A percentile compares a stretch with the other conserved stretches of the same genome.
These are phyloP conservation scores for Oryza rufipogon DNA, from an alignment of 176 grass and related monocot species.

Conservation along the genomic window DNA sequence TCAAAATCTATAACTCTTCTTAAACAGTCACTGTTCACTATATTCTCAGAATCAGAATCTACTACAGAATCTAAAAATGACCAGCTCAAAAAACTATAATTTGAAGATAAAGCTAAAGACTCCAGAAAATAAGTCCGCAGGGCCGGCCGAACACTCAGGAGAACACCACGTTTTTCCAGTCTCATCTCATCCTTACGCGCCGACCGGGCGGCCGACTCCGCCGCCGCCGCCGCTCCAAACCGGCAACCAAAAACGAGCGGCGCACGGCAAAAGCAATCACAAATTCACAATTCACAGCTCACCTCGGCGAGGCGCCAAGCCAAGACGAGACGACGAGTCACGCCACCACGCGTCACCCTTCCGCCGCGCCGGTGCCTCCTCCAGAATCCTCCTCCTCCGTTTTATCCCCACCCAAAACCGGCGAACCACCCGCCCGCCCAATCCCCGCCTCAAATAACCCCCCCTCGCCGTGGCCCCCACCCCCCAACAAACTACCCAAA, in stretches of 20 bases:
- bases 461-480: conserved; percentile 42
- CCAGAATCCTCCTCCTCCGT: neutral
- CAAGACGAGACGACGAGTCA: conserved; percentile 13
- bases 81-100: no score
- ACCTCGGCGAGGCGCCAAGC: neutral
- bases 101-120: no score
- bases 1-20: no score
- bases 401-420: conserved; percentile 33
- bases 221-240: no score
- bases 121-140: no score
- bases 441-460: conserved; percentile 41
- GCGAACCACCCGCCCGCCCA: conserved; percentile 19
- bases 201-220: no score
- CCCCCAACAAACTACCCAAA: neutral
- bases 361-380: neutral
- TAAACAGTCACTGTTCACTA: no score
- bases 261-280: neutral
- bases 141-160: no score
- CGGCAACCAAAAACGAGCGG: neutral
- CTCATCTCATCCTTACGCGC: neutral
- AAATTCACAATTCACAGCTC: neutral
- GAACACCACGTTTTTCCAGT: no score
- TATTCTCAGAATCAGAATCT: no score
- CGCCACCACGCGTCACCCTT: conserved; percentile 30
- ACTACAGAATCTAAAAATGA: no score